Conservation (phyloP, 2,329 filamentous ascomycete genomes). For the Paraconiothyrium brasiliense region DNA sequence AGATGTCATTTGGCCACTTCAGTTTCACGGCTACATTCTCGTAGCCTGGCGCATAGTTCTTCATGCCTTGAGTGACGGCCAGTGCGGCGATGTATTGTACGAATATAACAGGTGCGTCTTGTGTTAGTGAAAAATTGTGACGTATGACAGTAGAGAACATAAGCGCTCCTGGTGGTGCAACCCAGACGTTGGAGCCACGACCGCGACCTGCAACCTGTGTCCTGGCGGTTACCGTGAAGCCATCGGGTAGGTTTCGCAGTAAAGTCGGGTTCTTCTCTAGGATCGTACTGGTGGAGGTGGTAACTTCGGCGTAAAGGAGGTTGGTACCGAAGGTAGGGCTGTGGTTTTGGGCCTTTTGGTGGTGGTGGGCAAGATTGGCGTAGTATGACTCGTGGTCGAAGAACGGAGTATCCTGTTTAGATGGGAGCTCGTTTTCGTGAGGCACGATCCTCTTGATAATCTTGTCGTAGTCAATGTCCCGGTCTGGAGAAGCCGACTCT, state of each 20-base stretch:
- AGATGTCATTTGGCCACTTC: constrained; percentile 98
- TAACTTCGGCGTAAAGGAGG: constrained; percentile 87
- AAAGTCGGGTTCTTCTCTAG: constrained; percentile 90
- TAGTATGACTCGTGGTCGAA: constrained; percentile 88
- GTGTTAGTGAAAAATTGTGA: constrained; percentile 77
- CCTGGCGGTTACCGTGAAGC: constrained; percentile 88
- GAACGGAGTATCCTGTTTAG: constrained; percentile 77
- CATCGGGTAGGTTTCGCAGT: constrained; percentile 78
- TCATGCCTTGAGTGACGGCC: constrained; percentile 84
- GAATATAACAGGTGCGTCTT: constrained; percentile 84
- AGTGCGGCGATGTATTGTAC: constrained; percentile 92
- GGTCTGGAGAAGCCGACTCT: constrained; percentile 55
- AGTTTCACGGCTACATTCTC: constrained; percentile 79
- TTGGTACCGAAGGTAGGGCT: constrained; percentile 75
- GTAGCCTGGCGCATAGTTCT: constrained; percentile 80
- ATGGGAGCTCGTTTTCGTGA: constrained; percentile 74
- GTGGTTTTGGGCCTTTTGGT: constrained; percentile 64
- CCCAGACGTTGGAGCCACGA: constrained; percentile 92
- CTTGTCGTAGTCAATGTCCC: constrained; percentile 77
- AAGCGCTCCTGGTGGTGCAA: constrained; percentile 84
- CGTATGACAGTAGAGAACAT: constrained; percentile 90
- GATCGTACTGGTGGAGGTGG: constrained; percentile 93
- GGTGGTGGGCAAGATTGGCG: constrained; percentile 73
- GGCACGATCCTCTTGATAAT: constrained; percentile 77
- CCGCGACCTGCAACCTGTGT: constrained; percentile 89